Evolutionary conservation across 179 eudicot species (phyloP).

Genomic region (Gypsophila paniculata): DNA sequence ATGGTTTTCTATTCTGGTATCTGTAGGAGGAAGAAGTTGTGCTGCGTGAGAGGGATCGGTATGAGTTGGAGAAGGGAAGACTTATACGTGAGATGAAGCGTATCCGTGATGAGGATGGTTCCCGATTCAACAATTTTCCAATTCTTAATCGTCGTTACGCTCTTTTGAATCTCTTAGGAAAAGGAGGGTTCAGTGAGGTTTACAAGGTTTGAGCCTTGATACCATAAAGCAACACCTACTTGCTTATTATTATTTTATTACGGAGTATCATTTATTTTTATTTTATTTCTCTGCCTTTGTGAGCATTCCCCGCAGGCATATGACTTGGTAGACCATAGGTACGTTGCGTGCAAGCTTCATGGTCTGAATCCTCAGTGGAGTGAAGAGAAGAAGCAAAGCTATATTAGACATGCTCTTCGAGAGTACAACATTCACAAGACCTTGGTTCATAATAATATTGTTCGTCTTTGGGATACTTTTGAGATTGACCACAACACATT

Average conservation of each 20-base stretch:
- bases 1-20: constrained; percentile 10
- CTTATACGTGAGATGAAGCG: constrained; percentile 99
- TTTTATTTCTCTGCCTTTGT: no score
- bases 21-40: constrained; percentile 78
- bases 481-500: constrained; percentile 97
- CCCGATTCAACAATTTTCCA: constrained; percentile 86
- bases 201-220: constrained; percentile 61
- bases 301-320: constrained; percentile 66
- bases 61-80: constrained; percentile 88
- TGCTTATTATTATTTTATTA: constrained; percentile 1
- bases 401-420: constrained; percentile 91
- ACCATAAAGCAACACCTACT: neutral
- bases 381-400: constrained; percentile 98
- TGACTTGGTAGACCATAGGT: constrained; percentile 96
- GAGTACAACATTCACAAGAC: constrained; percentile 98
- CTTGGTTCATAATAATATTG: constrained; percentile 86
- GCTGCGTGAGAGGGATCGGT: constrained; percentile 86
- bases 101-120: constrained; percentile 94
- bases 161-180: constrained; percentile 89
- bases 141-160: constrained; percentile 89
- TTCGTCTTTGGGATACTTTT: constrained; percentile 97
- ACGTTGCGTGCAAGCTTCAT: constrained; percentile 98
- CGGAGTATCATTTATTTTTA: neutral
- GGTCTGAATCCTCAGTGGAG: constrained; percentile 96
- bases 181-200: constrained; percentile 98